Evolutionary conservation across 2,329 filamentous ascomycete genomes (phyloP).

Genomic region (Boeremia lycopersici): DNA sequence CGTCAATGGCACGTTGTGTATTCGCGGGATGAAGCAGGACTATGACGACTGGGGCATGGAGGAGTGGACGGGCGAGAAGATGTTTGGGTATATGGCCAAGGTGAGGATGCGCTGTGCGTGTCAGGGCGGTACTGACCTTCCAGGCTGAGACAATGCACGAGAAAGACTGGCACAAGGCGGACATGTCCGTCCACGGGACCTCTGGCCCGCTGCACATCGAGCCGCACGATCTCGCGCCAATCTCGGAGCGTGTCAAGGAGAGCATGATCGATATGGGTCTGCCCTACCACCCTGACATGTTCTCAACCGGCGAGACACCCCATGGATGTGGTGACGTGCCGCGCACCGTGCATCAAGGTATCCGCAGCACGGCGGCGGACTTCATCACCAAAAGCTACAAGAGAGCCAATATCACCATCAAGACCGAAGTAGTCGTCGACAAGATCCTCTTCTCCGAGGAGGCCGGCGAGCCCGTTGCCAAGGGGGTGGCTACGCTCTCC

Average conservation of each 20-base stretch:
- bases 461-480: slow-evolving; percentile 50
- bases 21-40: slow-evolving; percentile 56
- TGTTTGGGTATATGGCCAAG: slow-evolving; percentile 63
- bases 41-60: slow-evolving; percentile 63
- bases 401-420: slow-evolving; percentile 45
- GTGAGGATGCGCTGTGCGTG: slow-evolving; percentile 22
- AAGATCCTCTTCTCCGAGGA: slow-evolving; percentile 55
- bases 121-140: background rate
- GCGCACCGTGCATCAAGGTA: slow-evolving; percentile 40
- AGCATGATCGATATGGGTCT: slow-evolving; percentile 62
- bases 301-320: slow-evolving; percentile 52
- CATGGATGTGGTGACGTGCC: slow-evolving; percentile 41
- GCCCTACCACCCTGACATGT: slow-evolving; percentile 64
- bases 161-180: slow-evolving; percentile 63
- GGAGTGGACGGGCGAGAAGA: slow-evolving; percentile 63
- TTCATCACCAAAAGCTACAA: slow-evolving; percentile 51
- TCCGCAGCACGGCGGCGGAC: slow-evolving; percentile 38
- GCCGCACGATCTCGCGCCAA: slow-evolving; percentile 64
- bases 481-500: slow-evolving; percentile 53
- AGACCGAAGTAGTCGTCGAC: slow-evolving; percentile 39
- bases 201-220: slow-evolving; percentile 61
- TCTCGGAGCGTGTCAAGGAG: slow-evolving; percentile 61
- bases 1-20: slow-evolving; percentile 58
- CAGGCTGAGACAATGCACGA: slow-evolving; percentile 62
- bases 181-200: slow-evolving; percentile 52